Evolutionary conservation across 768 basidiomycete genomes (phyloP).

Genomic region (Rhodosporidiobolus sp.): DNA sequence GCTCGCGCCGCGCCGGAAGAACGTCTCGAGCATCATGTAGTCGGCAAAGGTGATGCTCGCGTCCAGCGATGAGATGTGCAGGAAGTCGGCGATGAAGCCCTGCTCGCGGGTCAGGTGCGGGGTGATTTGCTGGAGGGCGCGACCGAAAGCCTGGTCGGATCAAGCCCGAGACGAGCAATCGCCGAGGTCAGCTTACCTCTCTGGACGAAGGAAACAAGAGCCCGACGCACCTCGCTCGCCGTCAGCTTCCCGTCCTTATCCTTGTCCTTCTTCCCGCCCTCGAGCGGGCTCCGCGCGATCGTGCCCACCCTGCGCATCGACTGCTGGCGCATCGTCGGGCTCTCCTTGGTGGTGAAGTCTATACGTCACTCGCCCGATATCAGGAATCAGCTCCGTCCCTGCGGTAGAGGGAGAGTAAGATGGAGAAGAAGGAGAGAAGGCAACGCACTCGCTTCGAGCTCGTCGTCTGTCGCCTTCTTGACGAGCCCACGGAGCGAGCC

Average conservation of each 20-base stretch:
- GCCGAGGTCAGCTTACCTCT: too few species aligned
- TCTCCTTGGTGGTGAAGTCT: constrained; percentile 24
- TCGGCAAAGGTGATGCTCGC: constrained; percentile 78
- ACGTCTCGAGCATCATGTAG: constrained; percentile 88
- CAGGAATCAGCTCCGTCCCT: background rate
- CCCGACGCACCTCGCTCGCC: constrained; percentile 64
- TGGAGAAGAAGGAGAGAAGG: background rate
- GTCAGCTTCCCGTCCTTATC: constrained; percentile 59
- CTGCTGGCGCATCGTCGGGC: constrained; percentile 37
- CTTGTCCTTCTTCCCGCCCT: constrained; percentile 45
- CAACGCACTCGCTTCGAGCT: constrained; percentile 64
- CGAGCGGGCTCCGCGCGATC: constrained; percentile 69
- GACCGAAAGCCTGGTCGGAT: constrained; percentile 64
- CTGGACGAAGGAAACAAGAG: background rate
- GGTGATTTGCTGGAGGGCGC: constrained; percentile 71
- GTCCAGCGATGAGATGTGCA: constrained; percentile 82
- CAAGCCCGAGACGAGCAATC: background rate
- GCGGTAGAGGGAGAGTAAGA: too few species aligned
- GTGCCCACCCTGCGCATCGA: constrained; percentile 78
- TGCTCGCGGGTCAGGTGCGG: constrained; percentile 76
- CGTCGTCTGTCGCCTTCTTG: constrained; percentile 69
- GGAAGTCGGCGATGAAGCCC: constrained; percentile 83
- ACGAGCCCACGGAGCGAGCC: constrained; percentile 60
- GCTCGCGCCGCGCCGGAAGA: constrained; percentile 88
- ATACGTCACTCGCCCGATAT: background rate